Evolutionary conservation across 371 early-diverging fungal species (phyloP), one percentile per base, ranked within the genome.

Genomic region (Mucor ambiguus): DNA sequence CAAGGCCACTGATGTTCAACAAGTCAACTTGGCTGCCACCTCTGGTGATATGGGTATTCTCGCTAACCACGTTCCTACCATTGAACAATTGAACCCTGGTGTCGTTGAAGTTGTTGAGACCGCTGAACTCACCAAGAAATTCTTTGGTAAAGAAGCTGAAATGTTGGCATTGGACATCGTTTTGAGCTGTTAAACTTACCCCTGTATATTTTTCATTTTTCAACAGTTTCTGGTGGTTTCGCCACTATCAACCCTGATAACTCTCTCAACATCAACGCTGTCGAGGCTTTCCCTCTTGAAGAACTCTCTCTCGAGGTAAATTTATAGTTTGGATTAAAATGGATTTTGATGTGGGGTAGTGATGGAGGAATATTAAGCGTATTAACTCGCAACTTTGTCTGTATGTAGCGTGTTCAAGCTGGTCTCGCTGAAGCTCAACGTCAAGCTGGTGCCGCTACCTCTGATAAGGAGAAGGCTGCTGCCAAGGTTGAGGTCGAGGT

Each of bases 41-140:
- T 92, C 95, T 58, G 99, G 99, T 70, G 96, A 96, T 78, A 94
- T 98, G 93, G 99, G 98, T 96, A 92, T 98, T 72, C 90, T 98
- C 57, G 96, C 97, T 75, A 92, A 94, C 86, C 99, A 98, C 89
- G 96, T 98, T 66, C 96, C 98, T 32, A 90, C 93, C 62, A 93
- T 98, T 74, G 95, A 96, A 75, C 95, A 98, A 87, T 91, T 98
- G 69, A 92, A 92, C 83, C 95, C 98, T 65, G 97, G 98, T 64
- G 79, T 98, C 48, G 67, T 95, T 59, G 96, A 95, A 75, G 83
- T 98, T 66, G 78, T 96, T 69, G 89, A 90, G 68, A 79, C 85
- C 66, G 83, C 87, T 67, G 86, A 84, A 73, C 89, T 90, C 72
- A 86, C 90, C 67, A 88, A 93, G 82, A 98, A 97, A 89, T 95